Conservation (phyloP, 202 grass and related monocot genomes). For the Saccharum hybrid region DNA sequence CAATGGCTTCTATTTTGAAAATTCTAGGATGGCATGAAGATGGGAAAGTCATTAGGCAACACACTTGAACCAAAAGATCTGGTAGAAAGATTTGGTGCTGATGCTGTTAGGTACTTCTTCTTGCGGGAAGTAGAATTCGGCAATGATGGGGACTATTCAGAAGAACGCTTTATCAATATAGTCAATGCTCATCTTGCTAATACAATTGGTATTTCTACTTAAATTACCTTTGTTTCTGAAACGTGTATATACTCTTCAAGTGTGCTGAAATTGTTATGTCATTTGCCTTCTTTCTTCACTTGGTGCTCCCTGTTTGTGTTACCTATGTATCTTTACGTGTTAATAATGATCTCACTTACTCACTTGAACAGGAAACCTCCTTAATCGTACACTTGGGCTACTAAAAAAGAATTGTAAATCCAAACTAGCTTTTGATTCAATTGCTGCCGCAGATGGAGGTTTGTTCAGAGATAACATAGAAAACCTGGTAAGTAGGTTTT, state of each 20-base stretch:
- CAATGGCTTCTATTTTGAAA: conserved; percentile 65
- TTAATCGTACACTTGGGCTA: conserved; percentile 92
- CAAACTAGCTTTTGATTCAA: conserved; percentile 72
- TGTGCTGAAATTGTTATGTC: neutral
- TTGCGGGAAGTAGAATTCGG: conserved; percentile 95
- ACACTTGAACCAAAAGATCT: conserved; percentile 94
- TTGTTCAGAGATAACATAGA: conserved; percentile 67
- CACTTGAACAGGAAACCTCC: conserved; percentile 77
- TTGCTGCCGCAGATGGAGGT: conserved; percentile 67
- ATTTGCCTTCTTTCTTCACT: conserved; percentile 33
- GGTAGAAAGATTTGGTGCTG: conserved; percentile 75
- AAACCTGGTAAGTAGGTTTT: conserved; percentile 64
- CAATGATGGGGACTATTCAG: conserved; percentile 97
- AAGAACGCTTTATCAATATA: conserved; percentile 92
- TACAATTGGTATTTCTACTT: conserved; percentile 73
- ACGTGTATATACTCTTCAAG: neutral
- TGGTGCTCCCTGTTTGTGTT: conserved; percentile 11
- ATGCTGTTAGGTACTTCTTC: conserved; percentile 98
- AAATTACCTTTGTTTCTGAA: conserved; percentile 15
- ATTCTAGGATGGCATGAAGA: conserved; percentile 98
- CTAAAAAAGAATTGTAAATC: conserved; percentile 95
- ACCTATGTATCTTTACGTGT: neutral
- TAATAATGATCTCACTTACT: conserved; percentile 38
- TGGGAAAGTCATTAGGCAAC: conserved; percentile 96
- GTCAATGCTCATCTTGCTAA: conserved; percentile 98